These are phyloP conservation scores for Elsinoe batatas DNA, from an alignment of 2,329 filamentous ascomycete species.

Conservation along the genomic window DNA sequence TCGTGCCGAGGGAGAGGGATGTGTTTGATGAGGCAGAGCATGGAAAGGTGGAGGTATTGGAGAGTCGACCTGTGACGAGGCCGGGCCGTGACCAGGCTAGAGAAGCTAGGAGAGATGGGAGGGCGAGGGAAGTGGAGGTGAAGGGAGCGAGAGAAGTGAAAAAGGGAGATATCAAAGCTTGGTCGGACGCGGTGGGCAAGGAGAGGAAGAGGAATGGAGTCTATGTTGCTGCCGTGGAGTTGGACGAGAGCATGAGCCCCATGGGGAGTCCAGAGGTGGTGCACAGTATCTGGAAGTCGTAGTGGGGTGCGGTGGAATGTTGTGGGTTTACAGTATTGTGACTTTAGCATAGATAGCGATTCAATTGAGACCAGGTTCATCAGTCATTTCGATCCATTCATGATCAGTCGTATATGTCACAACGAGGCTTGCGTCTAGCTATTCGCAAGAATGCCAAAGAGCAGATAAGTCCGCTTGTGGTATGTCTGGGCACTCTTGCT, in stretches of 20 bases:
- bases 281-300: conserved; percentile 4
- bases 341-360: background rate
- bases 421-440: background rate
- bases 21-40: background rate
- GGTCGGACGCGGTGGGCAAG: background rate
- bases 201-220: background rate
- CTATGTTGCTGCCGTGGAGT: background rate
- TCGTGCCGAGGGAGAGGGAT: background rate
- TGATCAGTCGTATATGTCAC: background rate
- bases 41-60: background rate
- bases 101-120: background rate
- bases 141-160: background rate
- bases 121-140: background rate
- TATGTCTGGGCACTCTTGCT: conserved; percentile 60
- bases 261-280: background rate
- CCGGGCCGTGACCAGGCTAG: background rate
- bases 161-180: background rate
- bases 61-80: conserved; percentile 2
- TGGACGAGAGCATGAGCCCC: conserved; percentile 1
- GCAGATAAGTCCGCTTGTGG: conserved; percentile 69
- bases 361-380: background rate
- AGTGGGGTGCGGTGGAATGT: background rate
- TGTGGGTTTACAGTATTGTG: background rate
- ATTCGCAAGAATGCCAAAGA: conserved; percentile 64
- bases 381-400: background rate